phyloP scores from a whole-genome alignment of 306 rosid genomes.

The Cucumis cinereus region DNA sequence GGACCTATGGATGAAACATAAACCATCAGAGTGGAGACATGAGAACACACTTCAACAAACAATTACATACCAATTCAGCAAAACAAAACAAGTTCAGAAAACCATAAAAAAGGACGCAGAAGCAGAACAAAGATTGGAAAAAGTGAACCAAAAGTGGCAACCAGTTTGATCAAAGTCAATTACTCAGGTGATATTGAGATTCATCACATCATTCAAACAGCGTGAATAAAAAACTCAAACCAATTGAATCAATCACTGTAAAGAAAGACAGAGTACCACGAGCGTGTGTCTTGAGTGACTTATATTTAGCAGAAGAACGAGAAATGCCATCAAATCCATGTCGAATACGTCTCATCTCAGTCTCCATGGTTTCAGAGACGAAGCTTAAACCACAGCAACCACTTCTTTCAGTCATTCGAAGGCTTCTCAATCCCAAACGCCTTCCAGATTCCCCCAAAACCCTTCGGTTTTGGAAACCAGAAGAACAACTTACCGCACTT shows the following conservation, averaged over 20 bases:
- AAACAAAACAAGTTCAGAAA: background rate
- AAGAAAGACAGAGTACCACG: constrained; percentile 33
- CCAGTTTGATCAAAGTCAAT: background rate
- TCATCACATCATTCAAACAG: background rate
- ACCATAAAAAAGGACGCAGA: background rate
- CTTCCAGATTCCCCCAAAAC: constrained; percentile 23
- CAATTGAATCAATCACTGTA: background rate
- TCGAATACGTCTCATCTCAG: constrained; percentile 31
- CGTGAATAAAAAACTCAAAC: background rate
- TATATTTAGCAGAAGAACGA: constrained; percentile 36
- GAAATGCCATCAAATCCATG: constrained; percentile 30
- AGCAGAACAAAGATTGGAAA: background rate
- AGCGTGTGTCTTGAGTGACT: constrained; percentile 48
- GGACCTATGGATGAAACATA: background rate
- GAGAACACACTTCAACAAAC: background rate
- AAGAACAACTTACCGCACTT: constrained; percentile 20
- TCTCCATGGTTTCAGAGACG: constrained; percentile 35
- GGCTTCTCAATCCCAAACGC: constrained; percentile 22
- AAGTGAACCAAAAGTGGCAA: background rate
- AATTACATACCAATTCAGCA: background rate
- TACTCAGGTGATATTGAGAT: background rate
- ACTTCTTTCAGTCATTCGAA: constrained; percentile 29
- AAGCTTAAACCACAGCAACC: constrained; percentile 38
- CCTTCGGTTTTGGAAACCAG: constrained; percentile 33
- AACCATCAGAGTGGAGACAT: background rate